Evolutionary conservation across 129 eudicot genomes (phyloP).

Genomic region (Sambucus nigra): DNA sequence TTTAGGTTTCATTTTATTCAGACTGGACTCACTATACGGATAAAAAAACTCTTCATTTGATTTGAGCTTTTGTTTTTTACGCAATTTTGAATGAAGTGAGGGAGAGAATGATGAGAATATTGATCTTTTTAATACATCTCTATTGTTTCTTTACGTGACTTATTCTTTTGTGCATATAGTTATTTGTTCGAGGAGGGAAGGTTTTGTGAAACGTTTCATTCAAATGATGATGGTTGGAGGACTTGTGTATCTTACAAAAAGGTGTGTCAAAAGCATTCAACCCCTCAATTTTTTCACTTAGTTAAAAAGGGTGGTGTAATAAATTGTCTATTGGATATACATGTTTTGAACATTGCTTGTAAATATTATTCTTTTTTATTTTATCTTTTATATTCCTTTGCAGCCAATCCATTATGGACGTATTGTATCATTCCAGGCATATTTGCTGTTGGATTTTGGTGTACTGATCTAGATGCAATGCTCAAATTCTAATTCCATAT

Average conservation of each 20-base stretch:
- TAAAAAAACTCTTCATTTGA: not conserved
- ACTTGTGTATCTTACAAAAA: constrained; percentile 70
- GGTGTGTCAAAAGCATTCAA: constrained; percentile 32
- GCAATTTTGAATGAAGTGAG: not conserved
- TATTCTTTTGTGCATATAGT: constrained; percentile 23
- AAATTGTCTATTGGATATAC: not conserved
- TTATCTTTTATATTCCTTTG: constrained; percentile 14
- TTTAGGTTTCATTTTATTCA: no score
- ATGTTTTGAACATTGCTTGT: not conserved
- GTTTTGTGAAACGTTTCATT: constrained; percentile 75
- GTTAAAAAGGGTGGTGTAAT: not conserved
- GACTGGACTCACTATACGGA: no score
- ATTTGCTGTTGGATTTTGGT: constrained; percentile 64
- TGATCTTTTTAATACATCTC: not conserved
- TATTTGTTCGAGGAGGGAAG: constrained; percentile 60
- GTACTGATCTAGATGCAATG: constrained; percentile 70
- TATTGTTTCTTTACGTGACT: not conserved
- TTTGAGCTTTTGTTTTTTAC: not conserved
- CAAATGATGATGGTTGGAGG: constrained; percentile 71
- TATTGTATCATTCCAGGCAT: constrained; percentile 56
- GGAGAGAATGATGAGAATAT: not conserved
- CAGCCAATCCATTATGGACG: constrained; percentile 80
- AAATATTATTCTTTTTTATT: not conserved
- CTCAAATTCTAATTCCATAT: constrained; percentile 43
- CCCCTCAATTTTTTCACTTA: not conserved